These are phyloP conservation scores for Jacaranda copaia DNA, from an alignment of 257 asterid species.

Conservation along the genomic window DNA sequence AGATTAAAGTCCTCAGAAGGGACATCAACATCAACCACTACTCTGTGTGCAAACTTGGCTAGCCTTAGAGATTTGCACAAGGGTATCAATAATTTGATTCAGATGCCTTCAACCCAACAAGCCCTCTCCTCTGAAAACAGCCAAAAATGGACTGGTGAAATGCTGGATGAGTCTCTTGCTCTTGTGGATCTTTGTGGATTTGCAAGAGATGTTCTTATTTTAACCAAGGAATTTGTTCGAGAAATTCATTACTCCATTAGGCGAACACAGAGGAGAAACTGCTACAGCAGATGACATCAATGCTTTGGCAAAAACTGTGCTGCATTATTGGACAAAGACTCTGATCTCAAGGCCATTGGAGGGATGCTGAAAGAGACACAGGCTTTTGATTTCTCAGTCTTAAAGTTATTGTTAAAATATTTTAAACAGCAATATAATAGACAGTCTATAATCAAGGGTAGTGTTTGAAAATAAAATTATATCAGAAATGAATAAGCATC, in stretches of 20 bases:
- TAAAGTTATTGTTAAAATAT: too few relatives aligned
- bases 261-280: constrained; percentile 38
- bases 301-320: background rate
- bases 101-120: constrained; percentile 43
- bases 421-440: too few relatives aligned
- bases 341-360: background rate
- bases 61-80: constrained; percentile 44
- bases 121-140: constrained; percentile 19
- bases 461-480: too few relatives aligned
- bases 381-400: constrained; percentile 17
- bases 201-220: constrained; percentile 31
- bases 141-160: constrained; percentile 29
- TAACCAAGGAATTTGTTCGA: constrained; percentile 35
- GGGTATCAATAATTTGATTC: constrained; percentile 41
- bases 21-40: constrained; percentile 33
- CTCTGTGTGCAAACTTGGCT: constrained; percentile 34
- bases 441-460: too few relatives aligned
- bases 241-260: constrained; percentile 43
- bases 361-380: constrained; percentile 23
- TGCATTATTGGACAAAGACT: constrained; percentile 6
- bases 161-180: constrained; percentile 44
- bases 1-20: constrained; percentile 35
- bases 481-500: too few relatives aligned
- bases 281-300: constrained; percentile 25
- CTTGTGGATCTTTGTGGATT: constrained; percentile 45